These are phyloP conservation scores for Hanseniaspora osmophila DNA, from an alignment of 805 yeast species.

Conservation along the genomic window DNA sequence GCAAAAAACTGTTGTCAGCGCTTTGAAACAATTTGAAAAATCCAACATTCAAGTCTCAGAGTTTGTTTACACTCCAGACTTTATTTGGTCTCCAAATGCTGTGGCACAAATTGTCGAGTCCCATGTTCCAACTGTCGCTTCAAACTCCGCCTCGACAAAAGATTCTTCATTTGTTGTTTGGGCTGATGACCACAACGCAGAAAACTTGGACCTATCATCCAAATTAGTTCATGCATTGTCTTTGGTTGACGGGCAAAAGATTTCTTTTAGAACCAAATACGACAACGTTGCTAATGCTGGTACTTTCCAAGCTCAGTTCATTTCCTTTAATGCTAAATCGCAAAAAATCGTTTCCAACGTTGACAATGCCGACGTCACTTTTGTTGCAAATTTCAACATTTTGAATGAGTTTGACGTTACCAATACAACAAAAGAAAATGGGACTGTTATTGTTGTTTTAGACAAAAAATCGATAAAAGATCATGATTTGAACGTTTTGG, in stretches of 20 bases:
- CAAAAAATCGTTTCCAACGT: constrained; percentile 20
- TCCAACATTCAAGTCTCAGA: constrained; percentile 32
- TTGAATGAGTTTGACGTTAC: constrained; percentile 48
- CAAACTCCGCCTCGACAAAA: constrained; percentile 12
- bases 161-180: constrained; percentile 37
- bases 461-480: constrained; percentile 20
- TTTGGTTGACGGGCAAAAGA: constrained; percentile 37
- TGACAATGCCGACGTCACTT: constrained; percentile 47
- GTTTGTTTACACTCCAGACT: constrained; percentile 35
- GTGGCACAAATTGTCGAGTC: constrained; percentile 34
- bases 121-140: constrained; percentile 17
- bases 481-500: constrained; percentile 23
- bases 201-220: constrained; percentile 39
- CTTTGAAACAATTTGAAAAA: constrained; percentile 38
- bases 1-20: constrained; percentile 59
- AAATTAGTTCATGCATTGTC: constrained; percentile 58
- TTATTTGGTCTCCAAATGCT: constrained; percentile 43
- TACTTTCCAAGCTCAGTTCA: constrained; percentile 51
- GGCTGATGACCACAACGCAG: constrained; percentile 49
- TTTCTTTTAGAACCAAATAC: constrained; percentile 47
- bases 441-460: constrained; percentile 36
- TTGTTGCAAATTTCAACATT: constrained; percentile 47
- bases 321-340: constrained; percentile 19
- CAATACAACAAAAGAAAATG: constrained; percentile 42
- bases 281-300: constrained; percentile 71